Percentiles rank a stretch among this genome's conserved stretches.
Conservation (phyloP, 768 basidiomycete genomes). For the Tylopilus sp. region DNA sequence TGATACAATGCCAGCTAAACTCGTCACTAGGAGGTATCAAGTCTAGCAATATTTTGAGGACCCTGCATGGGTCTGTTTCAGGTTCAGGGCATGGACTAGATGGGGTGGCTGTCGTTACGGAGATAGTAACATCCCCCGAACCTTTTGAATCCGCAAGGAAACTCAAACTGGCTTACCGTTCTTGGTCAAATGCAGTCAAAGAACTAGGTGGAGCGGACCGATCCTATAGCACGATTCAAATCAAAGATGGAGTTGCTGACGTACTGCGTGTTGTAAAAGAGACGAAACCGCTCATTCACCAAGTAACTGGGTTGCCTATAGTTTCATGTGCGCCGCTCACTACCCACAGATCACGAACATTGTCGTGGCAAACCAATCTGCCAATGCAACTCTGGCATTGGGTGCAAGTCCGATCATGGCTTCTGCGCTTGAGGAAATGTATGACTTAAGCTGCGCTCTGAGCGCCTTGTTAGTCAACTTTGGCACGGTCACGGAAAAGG, state of each 20-base stretch:
- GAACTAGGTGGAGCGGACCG: not conserved
- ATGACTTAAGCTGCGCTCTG: conserved; percentile 63
- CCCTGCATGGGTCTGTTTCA: conserved; percentile 69
- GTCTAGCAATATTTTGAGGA: conserved; percentile 67
- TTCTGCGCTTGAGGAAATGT: conserved; percentile 76
- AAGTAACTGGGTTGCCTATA: conserved; percentile 40
- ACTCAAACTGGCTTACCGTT: conserved; percentile 40
- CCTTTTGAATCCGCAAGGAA: conserved; percentile 51
- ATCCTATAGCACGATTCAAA: conserved; percentile 28
- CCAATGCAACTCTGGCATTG: conserved; percentile 84
- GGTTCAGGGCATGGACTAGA: conserved; percentile 56
- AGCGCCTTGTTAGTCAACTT: conserved; percentile 82
- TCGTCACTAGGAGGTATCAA: conserved; percentile 77
- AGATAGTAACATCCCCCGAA: conserved; percentile 65
- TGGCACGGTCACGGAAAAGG: conserved; percentile 69
- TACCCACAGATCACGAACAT: conserved; percentile 75
- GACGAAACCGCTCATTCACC: conserved; percentile 73
- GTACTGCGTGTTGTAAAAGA: conserved; percentile 52
- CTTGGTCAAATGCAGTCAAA: conserved; percentile 14
- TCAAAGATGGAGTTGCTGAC: conserved; percentile 43
- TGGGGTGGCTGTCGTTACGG: conserved; percentile 87
- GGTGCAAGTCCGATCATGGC: conserved; percentile 96
- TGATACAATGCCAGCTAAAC: not conserved
- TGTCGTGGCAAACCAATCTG: conserved; percentile 86
- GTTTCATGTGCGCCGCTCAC: not conserved